Percentiles rank a stretch among this genome's conserved stretches.
Conservation (phyloP, 1,284 basidiomycete species). For the Apiotrichum sp. region DNA sequence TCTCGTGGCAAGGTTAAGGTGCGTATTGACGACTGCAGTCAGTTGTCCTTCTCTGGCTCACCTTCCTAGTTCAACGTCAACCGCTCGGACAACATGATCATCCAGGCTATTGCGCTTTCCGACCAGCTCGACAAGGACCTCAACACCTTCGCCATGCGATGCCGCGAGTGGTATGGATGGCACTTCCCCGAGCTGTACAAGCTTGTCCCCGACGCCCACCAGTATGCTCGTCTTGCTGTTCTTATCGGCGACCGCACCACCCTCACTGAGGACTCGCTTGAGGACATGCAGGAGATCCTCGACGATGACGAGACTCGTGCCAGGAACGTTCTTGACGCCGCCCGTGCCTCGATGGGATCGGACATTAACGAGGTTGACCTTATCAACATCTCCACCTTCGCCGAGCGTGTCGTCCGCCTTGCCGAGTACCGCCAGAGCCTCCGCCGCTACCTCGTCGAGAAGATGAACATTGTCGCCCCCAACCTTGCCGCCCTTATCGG, state of each 20-base stretch:
- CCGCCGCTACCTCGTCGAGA: conserved; percentile 83
- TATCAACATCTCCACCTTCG: conserved; percentile 92
- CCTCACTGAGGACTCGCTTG: conserved; percentile 59
- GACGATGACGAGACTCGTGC: conserved; percentile 83
- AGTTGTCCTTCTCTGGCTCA: conserved; percentile 3
- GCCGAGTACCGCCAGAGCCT: conserved; percentile 92
- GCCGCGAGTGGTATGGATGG: conserved; percentile 99
- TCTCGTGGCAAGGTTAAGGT: conserved; percentile 92
- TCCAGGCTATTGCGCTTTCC: conserved; percentile 95
- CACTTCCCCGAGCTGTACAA: conserved; percentile 97
- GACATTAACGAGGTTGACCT: conserved; percentile 90
- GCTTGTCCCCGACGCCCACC: conserved; percentile 89
- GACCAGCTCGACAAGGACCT: conserved; percentile 99
- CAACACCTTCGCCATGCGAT: conserved; percentile 97
- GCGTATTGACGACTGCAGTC: conserved; percentile 12
- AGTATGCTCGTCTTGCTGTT: conserved; percentile 81
- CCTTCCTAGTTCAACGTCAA: conserved; percentile 88
- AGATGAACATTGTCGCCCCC: conserved; percentile 97
- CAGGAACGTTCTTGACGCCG: conserved; percentile 90
- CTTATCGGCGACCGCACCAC: conserved; percentile 82
- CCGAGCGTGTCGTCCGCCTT: conserved; percentile 82
- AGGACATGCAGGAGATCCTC: conserved; percentile 73
- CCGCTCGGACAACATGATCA: conserved; percentile 99
- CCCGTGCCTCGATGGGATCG: conserved; percentile 91
- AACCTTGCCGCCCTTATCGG: conserved; percentile 91